These are phyloP conservation scores for Ceratobasidium sp. DNA, from an alignment of 1,284 basidiomycete species.

Conservation along the genomic window DNA sequence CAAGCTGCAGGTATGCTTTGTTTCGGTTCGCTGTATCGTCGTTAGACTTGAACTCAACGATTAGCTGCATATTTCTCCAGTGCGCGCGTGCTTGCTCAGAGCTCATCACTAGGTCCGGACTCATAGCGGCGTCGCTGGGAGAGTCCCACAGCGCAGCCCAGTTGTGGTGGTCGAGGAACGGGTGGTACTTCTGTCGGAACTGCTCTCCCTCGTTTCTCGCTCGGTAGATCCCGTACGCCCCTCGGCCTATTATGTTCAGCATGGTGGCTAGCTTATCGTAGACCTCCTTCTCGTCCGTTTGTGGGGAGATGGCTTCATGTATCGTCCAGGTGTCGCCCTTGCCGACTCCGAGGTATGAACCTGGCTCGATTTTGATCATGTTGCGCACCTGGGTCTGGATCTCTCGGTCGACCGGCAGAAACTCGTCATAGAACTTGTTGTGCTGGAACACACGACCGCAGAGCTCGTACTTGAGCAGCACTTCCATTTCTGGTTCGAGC, in stretches of 20 bases:
- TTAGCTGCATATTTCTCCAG: conserved; percentile 23
- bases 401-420: background rate
- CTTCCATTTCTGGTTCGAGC: background rate
- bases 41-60: conserved; percentile 20
- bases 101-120: background rate
- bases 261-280: background rate
- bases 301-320: background rate
- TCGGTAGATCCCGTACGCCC: background rate
- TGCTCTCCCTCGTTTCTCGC: background rate
- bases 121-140: background rate
- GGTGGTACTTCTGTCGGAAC: background rate
- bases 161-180: background rate
- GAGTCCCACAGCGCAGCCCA: background rate
- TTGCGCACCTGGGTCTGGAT: background rate
- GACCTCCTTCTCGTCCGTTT: background rate
- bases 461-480: background rate
- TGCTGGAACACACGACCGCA: conserved; percentile 2
- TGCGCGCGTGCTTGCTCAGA: background rate
- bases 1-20: conserved; percentile 21
- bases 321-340: background rate
- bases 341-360: background rate
- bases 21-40: background rate
- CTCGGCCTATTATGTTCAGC: background rate
- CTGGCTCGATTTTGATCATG: background rate
- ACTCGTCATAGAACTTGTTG: conserved; percentile 7